phyloP scores from a whole-genome alignment of 2,329 filamentous ascomycete genomes.

The Didymella keratinophila region DNA sequence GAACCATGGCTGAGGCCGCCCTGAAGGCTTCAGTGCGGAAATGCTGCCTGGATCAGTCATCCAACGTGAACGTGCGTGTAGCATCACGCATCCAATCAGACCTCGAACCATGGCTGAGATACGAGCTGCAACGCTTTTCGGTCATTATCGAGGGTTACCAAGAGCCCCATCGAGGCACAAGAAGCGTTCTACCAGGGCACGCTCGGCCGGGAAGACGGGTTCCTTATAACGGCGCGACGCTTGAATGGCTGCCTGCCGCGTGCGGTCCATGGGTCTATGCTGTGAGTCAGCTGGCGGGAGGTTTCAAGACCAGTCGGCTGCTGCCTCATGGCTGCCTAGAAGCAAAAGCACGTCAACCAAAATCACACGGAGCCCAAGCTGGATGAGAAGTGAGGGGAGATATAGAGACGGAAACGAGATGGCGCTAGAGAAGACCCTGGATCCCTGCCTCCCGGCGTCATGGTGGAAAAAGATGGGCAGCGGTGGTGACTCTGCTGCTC shows the following conservation, averaged over 20 bases:
- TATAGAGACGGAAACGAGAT: background rate
- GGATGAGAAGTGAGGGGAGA: background rate
- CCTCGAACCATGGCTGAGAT: background rate
- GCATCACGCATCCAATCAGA: conserved; percentile 16
- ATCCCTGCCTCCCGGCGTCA: conserved; percentile 33
- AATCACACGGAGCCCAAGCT: background rate
- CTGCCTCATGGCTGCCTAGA: background rate
- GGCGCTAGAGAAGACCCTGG: conserved; percentile 16
- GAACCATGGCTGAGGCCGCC: background rate
- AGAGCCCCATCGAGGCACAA: background rate
- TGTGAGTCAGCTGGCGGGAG: background rate
- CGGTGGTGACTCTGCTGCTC: conserved; percentile 25
- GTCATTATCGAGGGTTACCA: background rate
- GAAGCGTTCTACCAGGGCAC: background rate
- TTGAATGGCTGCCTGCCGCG: background rate
- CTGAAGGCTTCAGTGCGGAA: conserved; percentile 14
- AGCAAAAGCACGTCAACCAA: background rate
- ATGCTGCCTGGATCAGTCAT: conserved; percentile 23
- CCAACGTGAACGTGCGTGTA: conserved; percentile 19
- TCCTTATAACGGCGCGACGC: background rate
- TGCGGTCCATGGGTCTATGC: background rate
- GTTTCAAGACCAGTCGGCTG: background rate
- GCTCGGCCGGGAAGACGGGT: background rate
- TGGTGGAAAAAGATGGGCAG: conserved; percentile 36
- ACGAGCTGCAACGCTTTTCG: background rate